Base-by-base conservation (phyloP, 345 rosid species). In the Eucalyptus rudis region DNA sequence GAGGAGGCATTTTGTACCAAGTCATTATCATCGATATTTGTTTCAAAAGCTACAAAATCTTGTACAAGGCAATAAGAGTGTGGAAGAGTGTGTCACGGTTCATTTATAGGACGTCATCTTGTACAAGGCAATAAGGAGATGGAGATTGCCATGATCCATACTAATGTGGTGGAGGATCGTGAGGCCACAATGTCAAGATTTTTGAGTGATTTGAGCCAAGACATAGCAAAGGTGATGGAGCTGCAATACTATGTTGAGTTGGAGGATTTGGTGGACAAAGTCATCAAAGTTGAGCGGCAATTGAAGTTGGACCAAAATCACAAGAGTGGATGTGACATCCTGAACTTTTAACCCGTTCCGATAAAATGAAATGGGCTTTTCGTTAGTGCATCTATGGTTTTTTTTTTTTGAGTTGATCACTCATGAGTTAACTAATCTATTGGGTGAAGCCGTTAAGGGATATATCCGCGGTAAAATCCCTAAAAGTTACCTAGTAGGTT, bases 151-250 rank as follows among this genome's bases (percentile, higher is more conserved):
- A 86, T 89, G 40, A 88, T 81, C 27, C 66, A 10, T 11, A 33
- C 87, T 13, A 58, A 88, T 58, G 44, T 88, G 36, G 89, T 81
- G 25, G 45, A 88, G 19, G 87, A 83, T 17, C 9, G 7, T 33
- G 89, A 40, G 43, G 81, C 80, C 13, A 83, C 62, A n/a, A 88
- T 84, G 33, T 54, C 86, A 24, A 5, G 86, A 47, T 71, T 88
- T 27, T 31, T 88, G 45, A 20, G 24, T 66, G 58, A 49, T 17
- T 58, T 56, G 7, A 88, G 58, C n/a, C 13, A 4, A 17, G 56
- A 88, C 10, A 88, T 84, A 6, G 11, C n/a, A 9, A 17, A 17
- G 84, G 56, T 17, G 31, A 62, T 88, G 17, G 89, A 88, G 12
- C 2, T 88, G 36, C 52, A 88, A 10, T 43, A 52, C 22, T 80